phyloP scores from a whole-genome alignment of 2,329 filamentous ascomycete species.

The Macroventuria anomochaeta region DNA sequence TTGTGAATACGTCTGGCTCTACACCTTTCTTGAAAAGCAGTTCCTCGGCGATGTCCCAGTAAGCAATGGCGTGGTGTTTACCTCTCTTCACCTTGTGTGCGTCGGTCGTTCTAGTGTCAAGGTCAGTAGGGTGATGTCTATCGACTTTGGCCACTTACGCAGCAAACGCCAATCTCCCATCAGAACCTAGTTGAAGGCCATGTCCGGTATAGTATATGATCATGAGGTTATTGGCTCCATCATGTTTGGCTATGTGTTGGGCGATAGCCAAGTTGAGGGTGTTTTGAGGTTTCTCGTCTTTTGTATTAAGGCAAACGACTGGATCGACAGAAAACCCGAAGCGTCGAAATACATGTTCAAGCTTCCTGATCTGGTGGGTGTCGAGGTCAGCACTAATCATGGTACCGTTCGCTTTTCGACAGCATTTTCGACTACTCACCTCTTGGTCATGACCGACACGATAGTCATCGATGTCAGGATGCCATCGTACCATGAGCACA shows the following conservation, averaged over 20 bases:
- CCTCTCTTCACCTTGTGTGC: no score
- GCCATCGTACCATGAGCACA: constrained; percentile 38
- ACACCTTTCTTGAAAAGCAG: constrained; percentile 10
- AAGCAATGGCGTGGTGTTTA: not conserved
- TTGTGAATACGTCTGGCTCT: constrained; percentile 34
- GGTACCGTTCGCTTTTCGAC: no score
- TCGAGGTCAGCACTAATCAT: no score
- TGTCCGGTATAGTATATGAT: constrained; percentile 46
- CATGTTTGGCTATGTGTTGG: constrained; percentile 22
- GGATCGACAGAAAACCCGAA: constrained; percentile 13
- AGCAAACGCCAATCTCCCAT: constrained; percentile 17
- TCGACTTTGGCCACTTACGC: no score
- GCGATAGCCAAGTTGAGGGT: constrained; percentile 22
- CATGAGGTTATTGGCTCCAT: constrained; percentile 30
- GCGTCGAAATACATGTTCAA: constrained; percentile 10
- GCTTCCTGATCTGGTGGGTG: constrained; percentile 6
- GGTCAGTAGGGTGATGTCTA: no score
- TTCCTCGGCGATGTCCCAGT: constrained; percentile 31
- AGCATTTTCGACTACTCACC: constrained; percentile 17
- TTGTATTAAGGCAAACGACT: not conserved
- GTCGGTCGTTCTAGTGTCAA: no score
- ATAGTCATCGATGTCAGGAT: constrained; percentile 27
- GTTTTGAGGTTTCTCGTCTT: not conserved
- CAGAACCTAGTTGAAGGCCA: constrained; percentile 13
- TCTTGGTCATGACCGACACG: constrained; percentile 20